Evolutionary conservation across 495 filamentous ascomycete genomes (phyloP).

Genomic region (Penicillium nucicola): DNA sequence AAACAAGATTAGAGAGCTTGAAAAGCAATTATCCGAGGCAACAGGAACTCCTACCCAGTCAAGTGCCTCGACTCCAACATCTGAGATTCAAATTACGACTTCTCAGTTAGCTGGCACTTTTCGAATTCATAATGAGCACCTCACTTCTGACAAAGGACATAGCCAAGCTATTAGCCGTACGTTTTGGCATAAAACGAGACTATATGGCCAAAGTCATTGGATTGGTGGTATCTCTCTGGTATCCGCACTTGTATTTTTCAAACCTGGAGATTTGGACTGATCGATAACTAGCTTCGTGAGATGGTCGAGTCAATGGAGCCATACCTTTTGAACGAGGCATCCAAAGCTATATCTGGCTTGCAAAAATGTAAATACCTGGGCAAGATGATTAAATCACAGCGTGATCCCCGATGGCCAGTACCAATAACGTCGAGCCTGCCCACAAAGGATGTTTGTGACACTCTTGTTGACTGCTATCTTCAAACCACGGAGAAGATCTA

Average conservation of each 20-base stretch:
- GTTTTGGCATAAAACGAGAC: conserved; percentile 50
- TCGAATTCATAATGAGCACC: conserved; percentile 24
- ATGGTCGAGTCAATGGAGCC: conserved; percentile 38
- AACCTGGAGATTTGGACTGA: conserved; percentile 1
- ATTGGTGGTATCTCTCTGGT: conserved; percentile 42
- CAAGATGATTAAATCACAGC: conserved; percentile 41
- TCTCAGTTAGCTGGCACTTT: conserved; percentile 25
- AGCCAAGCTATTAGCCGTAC: conserved; percentile 24
- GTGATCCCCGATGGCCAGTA: conserved; percentile 40
- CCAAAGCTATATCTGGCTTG: conserved; percentile 27
- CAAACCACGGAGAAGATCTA: conserved; percentile 45
- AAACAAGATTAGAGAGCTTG: conserved; percentile 39
- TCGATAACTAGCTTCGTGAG: conserved; percentile 33
- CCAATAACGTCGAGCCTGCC: conserved; percentile 36
- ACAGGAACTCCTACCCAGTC: not conserved
- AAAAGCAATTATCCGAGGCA: conserved; percentile 40
- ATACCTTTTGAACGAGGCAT: conserved; percentile 33
- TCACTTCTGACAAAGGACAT: conserved; percentile 14
- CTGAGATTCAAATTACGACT: conserved; percentile 26
- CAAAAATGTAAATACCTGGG: conserved; percentile 46
- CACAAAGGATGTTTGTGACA: conserved; percentile 38
- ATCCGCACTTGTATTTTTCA: conserved; percentile 6
- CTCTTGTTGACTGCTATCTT: conserved; percentile 36
- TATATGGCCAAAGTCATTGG: conserved; percentile 58
- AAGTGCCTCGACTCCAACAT: conserved; percentile 8